phyloP scores from a whole-genome alignment of 352 stramenopile genomes.

The Globisporangium mamillatum region DNA sequence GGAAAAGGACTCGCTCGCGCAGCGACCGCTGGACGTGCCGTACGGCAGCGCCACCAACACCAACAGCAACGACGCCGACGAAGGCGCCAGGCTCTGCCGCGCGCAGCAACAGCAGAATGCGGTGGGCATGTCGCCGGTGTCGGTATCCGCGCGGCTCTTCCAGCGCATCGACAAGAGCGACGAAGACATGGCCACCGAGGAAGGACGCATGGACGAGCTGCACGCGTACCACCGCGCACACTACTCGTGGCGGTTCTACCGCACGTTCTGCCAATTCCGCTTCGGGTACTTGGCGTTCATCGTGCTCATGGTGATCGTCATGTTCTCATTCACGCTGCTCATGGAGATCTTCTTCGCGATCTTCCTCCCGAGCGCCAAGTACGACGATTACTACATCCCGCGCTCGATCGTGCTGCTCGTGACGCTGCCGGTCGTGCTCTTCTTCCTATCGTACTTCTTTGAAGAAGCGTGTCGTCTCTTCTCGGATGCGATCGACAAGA shows the following conservation, averaged over 20 bases:
- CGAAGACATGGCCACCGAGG: conserved; percentile 39
- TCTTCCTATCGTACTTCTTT: conserved; percentile 83
- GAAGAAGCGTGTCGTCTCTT: conserved; percentile 69
- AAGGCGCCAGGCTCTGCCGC: neutral
- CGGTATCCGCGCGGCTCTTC: conserved; percentile 16
- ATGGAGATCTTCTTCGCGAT: conserved; percentile 88
- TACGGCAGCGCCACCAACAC: neutral
- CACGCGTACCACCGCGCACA: conserved; percentile 40
- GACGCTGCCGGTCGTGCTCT: conserved; percentile 57
- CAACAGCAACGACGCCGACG: neutral
- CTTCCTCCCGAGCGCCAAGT: conserved; percentile 77
- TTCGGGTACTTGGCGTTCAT: conserved; percentile 80
- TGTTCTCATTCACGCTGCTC: conserved; percentile 81
- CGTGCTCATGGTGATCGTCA: conserved; percentile 80
- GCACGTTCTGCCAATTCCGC: conserved; percentile 69
- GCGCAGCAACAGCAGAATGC: neutral
- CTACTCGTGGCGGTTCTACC: conserved; percentile 60
- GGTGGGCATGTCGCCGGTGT: conserved; percentile 5
- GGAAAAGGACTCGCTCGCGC: conserved; percentile 12
- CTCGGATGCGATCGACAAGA: conserved; percentile 70
- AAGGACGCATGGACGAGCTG: conserved; percentile 58
- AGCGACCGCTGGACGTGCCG: neutral
- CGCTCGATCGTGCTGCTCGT: conserved; percentile 57
- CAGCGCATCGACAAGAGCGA: conserved; percentile 29
- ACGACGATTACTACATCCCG: conserved; percentile 59